Conservation (phyloP, 2,329 filamentous ascomycete species). For the Nigrospora sphaerica region DNA sequence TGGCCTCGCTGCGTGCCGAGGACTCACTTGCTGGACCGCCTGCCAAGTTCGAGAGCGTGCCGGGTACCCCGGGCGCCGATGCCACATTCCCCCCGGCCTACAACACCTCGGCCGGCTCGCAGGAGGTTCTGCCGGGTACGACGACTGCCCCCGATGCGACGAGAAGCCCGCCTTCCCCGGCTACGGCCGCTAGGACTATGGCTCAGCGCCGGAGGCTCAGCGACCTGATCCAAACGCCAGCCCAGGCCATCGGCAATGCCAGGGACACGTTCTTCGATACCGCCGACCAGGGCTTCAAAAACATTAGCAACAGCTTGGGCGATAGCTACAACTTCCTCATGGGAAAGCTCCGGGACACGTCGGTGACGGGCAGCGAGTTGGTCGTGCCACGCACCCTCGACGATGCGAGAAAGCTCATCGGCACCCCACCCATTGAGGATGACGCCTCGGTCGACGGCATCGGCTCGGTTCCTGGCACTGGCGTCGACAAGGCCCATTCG, state of each 20-base stretch:
- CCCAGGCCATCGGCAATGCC: conserved; percentile 72
- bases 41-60: conserved; percentile 40
- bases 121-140: conserved; percentile 15
- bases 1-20: conserved; percentile 79
- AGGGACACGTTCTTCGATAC: conserved; percentile 81
- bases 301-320: conserved; percentile 81
- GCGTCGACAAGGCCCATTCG: conserved; percentile 25
- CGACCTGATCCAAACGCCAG: conserved; percentile 77
- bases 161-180: conserved; percentile 29
- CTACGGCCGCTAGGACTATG: conserved; percentile 18
- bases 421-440: conserved; percentile 58
- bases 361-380: conserved; percentile 38
- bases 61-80: conserved; percentile 41
- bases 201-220: conserved; percentile 64
- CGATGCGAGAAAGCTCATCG: conserved; percentile 84
- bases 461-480: conserved; percentile 40
- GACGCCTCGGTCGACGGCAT: conserved; percentile 52
- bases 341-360: conserved; percentile 75
- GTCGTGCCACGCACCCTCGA: conserved; percentile 83
- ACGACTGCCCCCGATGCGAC: conserved; percentile 20
- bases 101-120: conserved; percentile 26
- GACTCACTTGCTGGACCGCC: conserved; percentile 63
- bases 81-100: conserved; percentile 51
- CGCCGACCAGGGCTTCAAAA: conserved; percentile 87
- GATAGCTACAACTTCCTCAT: conserved; percentile 92